phyloP scores from a whole-genome alignment of 2,329 filamentous ascomycete species.

The Talaromyces atroroseus region DNA sequence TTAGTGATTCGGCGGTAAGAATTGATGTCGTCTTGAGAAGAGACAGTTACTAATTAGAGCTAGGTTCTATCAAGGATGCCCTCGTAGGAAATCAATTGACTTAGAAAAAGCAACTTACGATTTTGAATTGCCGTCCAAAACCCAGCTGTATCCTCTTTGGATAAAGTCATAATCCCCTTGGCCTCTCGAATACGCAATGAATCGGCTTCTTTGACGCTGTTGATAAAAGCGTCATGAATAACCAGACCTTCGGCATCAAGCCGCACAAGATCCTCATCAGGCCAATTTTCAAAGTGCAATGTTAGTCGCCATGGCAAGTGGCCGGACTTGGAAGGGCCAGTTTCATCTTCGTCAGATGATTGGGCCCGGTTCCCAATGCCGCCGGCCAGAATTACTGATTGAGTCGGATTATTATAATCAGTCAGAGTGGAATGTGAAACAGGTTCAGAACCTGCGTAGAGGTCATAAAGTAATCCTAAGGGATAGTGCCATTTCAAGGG shows the following conservation, averaged over 20 bases:
- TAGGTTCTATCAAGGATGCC: not conserved
- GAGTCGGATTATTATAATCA: constrained; percentile 14
- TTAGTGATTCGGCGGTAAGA: constrained; percentile 70
- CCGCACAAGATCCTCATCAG: constrained; percentile 52
- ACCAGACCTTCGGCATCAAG: constrained; percentile 52
- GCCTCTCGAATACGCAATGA: constrained; percentile 83
- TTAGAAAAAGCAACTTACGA: constrained; percentile 43
- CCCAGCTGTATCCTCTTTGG: constrained; percentile 73
- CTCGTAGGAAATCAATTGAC: not conserved
- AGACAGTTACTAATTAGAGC: not conserved
- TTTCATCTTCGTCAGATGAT: constrained; percentile 14
- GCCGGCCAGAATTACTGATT: constrained; percentile 14
- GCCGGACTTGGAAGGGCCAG: constrained; percentile 16
- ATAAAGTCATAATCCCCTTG: constrained; percentile 83
- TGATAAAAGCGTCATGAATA: constrained; percentile 62
- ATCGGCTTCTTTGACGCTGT: constrained; percentile 74
- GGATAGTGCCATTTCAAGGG: constrained; percentile 69
- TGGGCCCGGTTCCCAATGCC: not conserved
- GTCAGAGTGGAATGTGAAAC: constrained; percentile 25
- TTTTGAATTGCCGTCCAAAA: constrained; percentile 77
- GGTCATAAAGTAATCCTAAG: constrained; percentile 62
- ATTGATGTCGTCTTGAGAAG: constrained; percentile 59
- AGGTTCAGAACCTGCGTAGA: constrained; percentile 56
- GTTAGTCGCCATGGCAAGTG: constrained; percentile 58
- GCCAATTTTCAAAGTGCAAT: constrained; percentile 57